Base-by-base conservation (phyloP, 805 yeast species). In the Candida boidinii region DNA sequence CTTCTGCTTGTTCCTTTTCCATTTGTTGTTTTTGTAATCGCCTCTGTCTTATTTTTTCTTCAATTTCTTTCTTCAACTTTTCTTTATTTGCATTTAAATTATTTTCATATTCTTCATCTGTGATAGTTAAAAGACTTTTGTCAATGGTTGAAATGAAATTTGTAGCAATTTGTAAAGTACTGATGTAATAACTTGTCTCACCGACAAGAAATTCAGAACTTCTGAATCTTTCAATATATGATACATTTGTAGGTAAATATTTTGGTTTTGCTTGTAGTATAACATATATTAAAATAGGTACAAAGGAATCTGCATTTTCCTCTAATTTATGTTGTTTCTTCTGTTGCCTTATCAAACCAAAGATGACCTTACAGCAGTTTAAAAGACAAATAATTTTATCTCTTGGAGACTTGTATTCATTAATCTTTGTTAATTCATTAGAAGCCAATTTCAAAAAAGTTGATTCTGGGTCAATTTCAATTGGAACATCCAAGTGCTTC, bases 241-340 rank as follows among this genome's bases (percentile, higher is more conserved):
- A 74, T 38, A 88, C 57, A 50, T 90, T 90, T 8, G 95, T 83
- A 12, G 74, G 68, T n/a, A 92, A 56, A 43, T 75, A 59, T 25
- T 60, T 60, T 1, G 86, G 75, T 35, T 73, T 73, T 2, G 90
- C 76, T 44, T 76, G 78, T 29, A 90, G 54, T 2, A 88, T 70
- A 9, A 90, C 81, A 44, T 77, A 79, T 17, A 92, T 86, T 33
- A 92, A 61, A 26, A 90, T 53, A 0, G 99, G 98, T n/a, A 92
- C 70, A 55, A 92, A 92, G 24, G 83, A 75, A 57, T 92, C 99
- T 0, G 99, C 99, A 44, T 87, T 88, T 44, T 83, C 90, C 37
- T 76, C 81, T 34, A 76, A 67, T 31, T 69, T 58, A 28, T 41
- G 45, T 30, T 41, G 37, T 33, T 52, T 56, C 35, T 51, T 56